A percentile compares a stretch with the other conserved stretches of the same genome.
Evolutionary conservation across 2,329 filamentous ascomycete species (phyloP).

Genomic region (Chrysoporthe austroafricana): DNA sequence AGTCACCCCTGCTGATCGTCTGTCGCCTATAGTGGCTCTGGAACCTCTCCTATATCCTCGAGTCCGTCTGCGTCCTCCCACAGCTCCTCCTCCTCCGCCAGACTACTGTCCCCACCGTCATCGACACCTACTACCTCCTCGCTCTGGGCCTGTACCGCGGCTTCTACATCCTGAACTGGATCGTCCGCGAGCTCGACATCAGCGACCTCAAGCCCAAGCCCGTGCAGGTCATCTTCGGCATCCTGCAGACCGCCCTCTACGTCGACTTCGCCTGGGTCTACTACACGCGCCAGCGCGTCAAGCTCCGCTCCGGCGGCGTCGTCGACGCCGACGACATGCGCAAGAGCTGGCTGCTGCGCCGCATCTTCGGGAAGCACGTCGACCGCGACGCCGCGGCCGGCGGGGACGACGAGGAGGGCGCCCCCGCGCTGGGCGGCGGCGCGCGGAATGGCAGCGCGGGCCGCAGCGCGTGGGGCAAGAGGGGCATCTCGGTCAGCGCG

Average conservation of each 20-base stretch:
- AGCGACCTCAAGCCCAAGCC: conserved; percentile 65
- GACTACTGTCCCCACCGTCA: conserved; percentile 93
- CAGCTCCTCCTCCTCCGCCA: conserved; percentile 91
- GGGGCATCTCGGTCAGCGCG: conserved; percentile 69
- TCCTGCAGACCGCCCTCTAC: conserved; percentile 88
- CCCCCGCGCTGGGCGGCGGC: conserved; percentile 49
- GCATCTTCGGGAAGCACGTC: conserved; percentile 70
- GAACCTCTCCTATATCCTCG: conserved; percentile 89
- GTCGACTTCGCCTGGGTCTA: conserved; percentile 97
- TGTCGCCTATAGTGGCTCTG: conserved; percentile 66
- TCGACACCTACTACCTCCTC: conserved; percentile 94
- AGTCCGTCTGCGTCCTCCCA: conserved; percentile 87
- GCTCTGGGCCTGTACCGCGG: conserved; percentile 85
- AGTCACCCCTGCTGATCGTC: not conserved
- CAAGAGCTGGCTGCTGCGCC: conserved; percentile 80
- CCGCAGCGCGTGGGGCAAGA: conserved; percentile 63
- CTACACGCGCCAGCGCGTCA: conserved; percentile 89
- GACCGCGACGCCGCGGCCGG: conserved; percentile 53
- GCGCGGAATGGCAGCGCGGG: conserved; percentile 31
- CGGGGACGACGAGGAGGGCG: conserved; percentile 63
- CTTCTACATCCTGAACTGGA: conserved; percentile 92
- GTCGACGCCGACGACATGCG: conserved; percentile 89
- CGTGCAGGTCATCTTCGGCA: conserved; percentile 81
- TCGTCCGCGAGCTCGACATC: conserved; percentile 67
- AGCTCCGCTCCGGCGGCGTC: conserved; percentile 84